Percentiles rank a stretch among this genome's conserved stretches.
Evolutionary conservation across 2,329 filamentous ascomycete species (phyloP).

Genomic region (Fusarium redolens): DNA sequence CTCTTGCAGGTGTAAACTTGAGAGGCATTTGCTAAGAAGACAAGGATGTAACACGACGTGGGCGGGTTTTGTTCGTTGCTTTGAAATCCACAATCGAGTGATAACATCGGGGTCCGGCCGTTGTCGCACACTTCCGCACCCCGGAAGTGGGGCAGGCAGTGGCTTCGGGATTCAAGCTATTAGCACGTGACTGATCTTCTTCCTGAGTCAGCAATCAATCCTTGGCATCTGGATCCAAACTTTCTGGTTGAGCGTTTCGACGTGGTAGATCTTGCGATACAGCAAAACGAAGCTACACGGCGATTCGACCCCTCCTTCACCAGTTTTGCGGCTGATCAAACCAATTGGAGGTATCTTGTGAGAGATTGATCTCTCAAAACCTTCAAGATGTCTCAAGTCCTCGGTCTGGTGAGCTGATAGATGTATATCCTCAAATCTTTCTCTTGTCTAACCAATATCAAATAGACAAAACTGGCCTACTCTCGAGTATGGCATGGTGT

Average conservation of each 20-base stretch:
- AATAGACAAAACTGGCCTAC: constrained; percentile 93
- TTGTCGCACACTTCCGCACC: constrained; percentile 19
- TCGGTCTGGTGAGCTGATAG: constrained; percentile 72
- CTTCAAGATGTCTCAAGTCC: constrained; percentile 78
- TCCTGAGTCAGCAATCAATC: constrained; percentile 42
- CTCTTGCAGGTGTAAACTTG: constrained; percentile 42
- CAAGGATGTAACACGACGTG: constrained; percentile 29
- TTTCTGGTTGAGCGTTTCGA: constrained; percentile 36
- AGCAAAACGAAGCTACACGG: constrained; percentile 33
- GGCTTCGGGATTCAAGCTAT: constrained; percentile 32
- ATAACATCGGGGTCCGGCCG: constrained; percentile 39
- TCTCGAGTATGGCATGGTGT: constrained; percentile 92
- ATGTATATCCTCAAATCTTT: constrained; percentile 12
- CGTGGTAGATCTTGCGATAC: constrained; percentile 35
- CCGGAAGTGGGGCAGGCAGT: constrained; percentile 34
- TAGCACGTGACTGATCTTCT: constrained; percentile 32
- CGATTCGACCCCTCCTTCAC: constrained; percentile 13
- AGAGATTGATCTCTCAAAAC: constrained; percentile 35
- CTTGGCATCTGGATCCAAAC: constrained; percentile 44
- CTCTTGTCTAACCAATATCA: constrained; percentile 19
- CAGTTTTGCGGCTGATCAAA: constrained; percentile 17
- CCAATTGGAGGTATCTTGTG: constrained; percentile 22
- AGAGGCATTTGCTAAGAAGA: constrained; percentile 42
- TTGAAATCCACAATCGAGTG: constrained; percentile 49
- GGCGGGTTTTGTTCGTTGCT: constrained; percentile 41